A percentile compares a stretch with the other conserved stretches of the same genome.
These are phyloP conservation scores for Penicillium verhagenii DNA, from an alignment of 495 filamentous ascomycete genomes.

Conservation along the genomic window DNA sequence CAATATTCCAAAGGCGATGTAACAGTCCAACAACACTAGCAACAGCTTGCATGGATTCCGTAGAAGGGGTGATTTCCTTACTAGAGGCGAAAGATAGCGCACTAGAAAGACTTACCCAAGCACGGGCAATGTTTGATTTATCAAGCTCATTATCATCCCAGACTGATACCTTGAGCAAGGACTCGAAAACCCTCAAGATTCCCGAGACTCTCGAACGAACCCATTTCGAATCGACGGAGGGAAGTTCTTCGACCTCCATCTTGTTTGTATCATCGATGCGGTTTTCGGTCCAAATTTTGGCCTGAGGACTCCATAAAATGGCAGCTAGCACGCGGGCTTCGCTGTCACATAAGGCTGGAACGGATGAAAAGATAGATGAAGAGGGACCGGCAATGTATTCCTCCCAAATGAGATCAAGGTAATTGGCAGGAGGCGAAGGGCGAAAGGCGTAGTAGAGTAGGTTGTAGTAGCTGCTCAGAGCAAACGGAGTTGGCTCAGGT, in stretches of 20 bases:
- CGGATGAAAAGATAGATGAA: slow-evolving; percentile 30
- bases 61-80: slow-evolving; percentile 87
- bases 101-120: slow-evolving; percentile 69
- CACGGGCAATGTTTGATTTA: slow-evolving; percentile 43
- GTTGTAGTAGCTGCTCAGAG: slow-evolving; percentile 69
- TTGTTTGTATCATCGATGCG: slow-evolving; percentile 57
- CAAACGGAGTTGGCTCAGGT: slow-evolving; percentile 56
- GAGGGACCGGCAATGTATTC: slow-evolving; percentile 59
- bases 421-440: slow-evolving; percentile 57
- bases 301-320: slow-evolving; percentile 64
- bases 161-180: slow-evolving; percentile 56
- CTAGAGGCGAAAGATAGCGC: slow-evolving; percentile 74
- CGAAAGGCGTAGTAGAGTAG: slow-evolving; percentile 85
- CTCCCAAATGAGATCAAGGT: slow-evolving; percentile 79
- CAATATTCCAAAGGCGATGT: slow-evolving; percentile 61
- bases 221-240: slow-evolving; percentile 81
- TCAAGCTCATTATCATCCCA: slow-evolving; percentile 48
- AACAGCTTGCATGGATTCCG: slow-evolving; percentile 76
- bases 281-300: slow-evolving; percentile 70
- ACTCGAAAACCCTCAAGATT: slow-evolving; percentile 64
- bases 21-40: slow-evolving; percentile 66
- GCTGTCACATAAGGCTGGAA: slow-evolving; percentile 40
- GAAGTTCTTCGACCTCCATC: slow-evolving; percentile 69
- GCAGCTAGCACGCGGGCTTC: slow-evolving; percentile 64
- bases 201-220: slow-evolving; percentile 64